Conservation (phyloP, 2,329 filamentous ascomycete species). For the Thelonectria blattea region DNA sequence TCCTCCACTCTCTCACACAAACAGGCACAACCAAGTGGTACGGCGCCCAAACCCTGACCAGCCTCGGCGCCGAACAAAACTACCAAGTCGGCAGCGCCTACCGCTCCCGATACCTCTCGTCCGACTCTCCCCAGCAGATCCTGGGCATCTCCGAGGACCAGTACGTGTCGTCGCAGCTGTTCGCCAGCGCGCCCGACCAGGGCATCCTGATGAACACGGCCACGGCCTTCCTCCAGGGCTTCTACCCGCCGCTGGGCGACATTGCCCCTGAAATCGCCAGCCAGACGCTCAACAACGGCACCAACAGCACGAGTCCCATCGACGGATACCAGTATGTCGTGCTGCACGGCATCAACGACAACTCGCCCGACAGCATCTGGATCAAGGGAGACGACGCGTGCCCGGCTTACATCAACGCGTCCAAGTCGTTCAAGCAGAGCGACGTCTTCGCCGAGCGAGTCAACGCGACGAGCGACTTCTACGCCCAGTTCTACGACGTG, state of each 20-base stretch:
- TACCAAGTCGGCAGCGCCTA: constrained; percentile 38
- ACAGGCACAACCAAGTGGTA: constrained; percentile 46
- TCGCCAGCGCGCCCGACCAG: constrained; percentile 42
- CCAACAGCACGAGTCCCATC: constrained; percentile 37
- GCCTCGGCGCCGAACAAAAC: constrained; percentile 43
- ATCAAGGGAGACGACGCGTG: constrained; percentile 47
- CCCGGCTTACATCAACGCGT: constrained; percentile 37
- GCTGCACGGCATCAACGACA: constrained; percentile 39
- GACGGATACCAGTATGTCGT: constrained; percentile 45
- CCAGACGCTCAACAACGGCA: constrained; percentile 42
- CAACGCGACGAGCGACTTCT: constrained; percentile 41
- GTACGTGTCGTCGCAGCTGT: constrained; percentile 42
- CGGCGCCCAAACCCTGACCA: constrained; percentile 41
- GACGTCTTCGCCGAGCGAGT: constrained; percentile 34
- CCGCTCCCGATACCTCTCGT: constrained; percentile 32
- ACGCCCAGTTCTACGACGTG: constrained; percentile 39
- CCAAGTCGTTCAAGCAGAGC: constrained; percentile 39
- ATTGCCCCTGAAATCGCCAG: constrained; percentile 37
- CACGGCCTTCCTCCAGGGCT: constrained; percentile 45
- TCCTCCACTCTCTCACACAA: not conserved
- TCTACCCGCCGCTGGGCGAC: constrained; percentile 42
- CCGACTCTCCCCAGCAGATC: constrained; percentile 39
- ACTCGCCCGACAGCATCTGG: constrained; percentile 45
- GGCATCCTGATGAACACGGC: constrained; percentile 44
- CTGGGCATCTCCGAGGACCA: constrained; percentile 43